Evolutionary conservation across 768 basidiomycete species (phyloP).

Genomic region (Suillus americanus): DNA sequence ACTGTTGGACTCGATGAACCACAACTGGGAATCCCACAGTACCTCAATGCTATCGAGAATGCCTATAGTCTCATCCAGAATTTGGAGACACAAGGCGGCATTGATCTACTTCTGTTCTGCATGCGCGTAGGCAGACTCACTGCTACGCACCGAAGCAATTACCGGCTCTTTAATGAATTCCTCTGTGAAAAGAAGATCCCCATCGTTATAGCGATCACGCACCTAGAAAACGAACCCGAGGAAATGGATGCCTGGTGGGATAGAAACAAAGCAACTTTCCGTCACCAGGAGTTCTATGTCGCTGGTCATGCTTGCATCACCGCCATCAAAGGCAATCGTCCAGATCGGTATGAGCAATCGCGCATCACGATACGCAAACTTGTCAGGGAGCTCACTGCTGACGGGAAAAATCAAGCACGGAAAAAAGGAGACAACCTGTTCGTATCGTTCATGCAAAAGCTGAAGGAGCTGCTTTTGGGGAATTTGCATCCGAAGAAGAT

Average conservation of each 20-base stretch:
- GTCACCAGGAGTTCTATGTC: constrained; percentile 27
- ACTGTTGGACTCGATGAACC: constrained; percentile 28
- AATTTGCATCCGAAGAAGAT: constrained; percentile 21
- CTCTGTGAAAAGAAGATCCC: constrained; percentile 40
- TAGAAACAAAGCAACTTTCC: constrained; percentile 31
- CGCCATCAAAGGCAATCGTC: constrained; percentile 22
- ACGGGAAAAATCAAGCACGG: constrained; percentile 25
- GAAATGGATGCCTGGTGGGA: constrained; percentile 41
- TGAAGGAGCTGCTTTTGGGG: constrained; percentile 16
- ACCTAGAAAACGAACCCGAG: constrained; percentile 35
- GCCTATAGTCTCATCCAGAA: constrained; percentile 33
- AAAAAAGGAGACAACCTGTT: constrained; percentile 18
- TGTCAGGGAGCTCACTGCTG: constrained; percentile 19
- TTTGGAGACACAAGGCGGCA: constrained; percentile 32
- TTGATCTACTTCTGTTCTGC: constrained; percentile 40
- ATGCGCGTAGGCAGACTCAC: constrained; percentile 21
- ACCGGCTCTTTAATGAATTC: constrained; percentile 37
- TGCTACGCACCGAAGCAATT: constrained; percentile 36
- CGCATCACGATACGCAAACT: constrained; percentile 22
- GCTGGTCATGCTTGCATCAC: constrained; percentile 32
- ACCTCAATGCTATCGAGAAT: constrained; percentile 26
- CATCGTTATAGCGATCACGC: constrained; percentile 36
- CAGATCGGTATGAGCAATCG: constrained; percentile 28
- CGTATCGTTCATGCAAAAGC: constrained; percentile 19
- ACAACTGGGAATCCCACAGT: constrained; percentile 25